Conservation (phyloP, 805 yeast genomes). For the Phaffomyces antillensis region DNA sequence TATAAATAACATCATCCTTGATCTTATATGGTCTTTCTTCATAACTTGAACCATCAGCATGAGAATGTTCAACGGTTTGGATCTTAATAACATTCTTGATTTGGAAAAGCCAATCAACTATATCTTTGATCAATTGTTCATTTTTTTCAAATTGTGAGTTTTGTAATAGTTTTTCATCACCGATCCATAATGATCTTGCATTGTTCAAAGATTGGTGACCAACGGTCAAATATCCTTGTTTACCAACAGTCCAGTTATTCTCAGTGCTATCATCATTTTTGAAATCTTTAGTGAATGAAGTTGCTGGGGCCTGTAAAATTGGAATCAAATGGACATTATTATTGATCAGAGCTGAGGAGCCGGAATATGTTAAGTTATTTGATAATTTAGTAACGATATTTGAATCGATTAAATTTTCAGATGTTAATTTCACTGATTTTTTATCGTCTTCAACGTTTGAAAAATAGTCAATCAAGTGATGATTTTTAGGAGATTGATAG, state of each 20-base stretch:
- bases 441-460: slow-evolving; percentile 20
- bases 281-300: slow-evolving; percentile 50
- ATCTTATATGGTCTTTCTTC: slow-evolving; percentile 55
- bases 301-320: slow-evolving; percentile 53
- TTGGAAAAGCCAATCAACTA: slow-evolving; percentile 69
- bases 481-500: slow-evolving; percentile 71
- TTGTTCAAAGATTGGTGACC: slow-evolving; percentile 76
- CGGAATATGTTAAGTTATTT: slow-evolving; percentile 30
- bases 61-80: slow-evolving; percentile 46
- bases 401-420: slow-evolving; percentile 5
- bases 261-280: slow-evolving; percentile 39
- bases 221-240: slow-evolving; percentile 68
- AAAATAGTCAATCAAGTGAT: slow-evolving; percentile 61
- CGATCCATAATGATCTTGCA: slow-evolving; percentile 77
- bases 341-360: slow-evolving; percentile 63
- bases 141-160: slow-evolving; percentile 28
- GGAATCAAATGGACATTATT: slow-evolving; percentile 70
- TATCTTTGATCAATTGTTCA: slow-evolving; percentile 30
- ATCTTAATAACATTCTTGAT: slow-evolving; percentile 56
- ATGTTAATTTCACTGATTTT: slow-evolving; percentile 4
- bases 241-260: slow-evolving; percentile 70
- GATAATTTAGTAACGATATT: slow-evolving; percentile 6
- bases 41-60: slow-evolving; percentile 36
- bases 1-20: slow-evolving; percentile 59
- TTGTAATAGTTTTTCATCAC: slow-evolving; percentile 51